A percentile compares a stretch with the other conserved stretches of the same genome.
phyloP scores from a whole-genome alignment of 192 early-diverging fungal species.

The Martensiomyces pterosporus region DNA sequence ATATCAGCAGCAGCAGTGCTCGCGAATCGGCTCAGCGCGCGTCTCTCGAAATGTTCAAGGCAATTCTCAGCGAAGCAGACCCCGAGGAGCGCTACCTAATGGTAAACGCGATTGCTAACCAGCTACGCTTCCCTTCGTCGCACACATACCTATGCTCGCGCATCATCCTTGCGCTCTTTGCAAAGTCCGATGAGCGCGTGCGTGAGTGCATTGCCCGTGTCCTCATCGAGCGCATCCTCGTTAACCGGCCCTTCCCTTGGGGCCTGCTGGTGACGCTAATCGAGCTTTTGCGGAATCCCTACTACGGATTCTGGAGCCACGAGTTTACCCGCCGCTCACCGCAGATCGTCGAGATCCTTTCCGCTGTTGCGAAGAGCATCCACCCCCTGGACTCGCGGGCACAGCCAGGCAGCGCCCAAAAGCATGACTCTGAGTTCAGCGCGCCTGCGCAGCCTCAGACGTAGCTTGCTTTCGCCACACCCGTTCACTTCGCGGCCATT shows the following conservation, averaged over 20 bases:
- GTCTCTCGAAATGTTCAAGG: conserved; percentile 80
- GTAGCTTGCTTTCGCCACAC: too few relatives aligned
- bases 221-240: conserved; percentile 90
- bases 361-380: conserved; percentile 51
- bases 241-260: conserved; percentile 96
- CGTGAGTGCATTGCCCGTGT: conserved; percentile 96
- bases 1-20: conserved; percentile 28
- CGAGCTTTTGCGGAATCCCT: conserved; percentile 90
- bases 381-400: conserved; percentile 20
- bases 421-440: too few relatives aligned
- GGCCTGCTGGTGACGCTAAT: conserved; percentile 96
- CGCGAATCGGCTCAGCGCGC: conserved; percentile 47
- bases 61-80: conserved; percentile 62
- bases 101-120: conserved; percentile 90
- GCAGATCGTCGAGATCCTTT: conserved; percentile 50
- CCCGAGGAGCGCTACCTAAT: conserved; percentile 77
- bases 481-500: too few relatives aligned
- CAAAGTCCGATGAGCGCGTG: conserved; percentile 63
- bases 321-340: conserved; percentile 48
- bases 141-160: conserved; percentile 95
- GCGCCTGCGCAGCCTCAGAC: too few relatives aligned
- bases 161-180: conserved; percentile 81
- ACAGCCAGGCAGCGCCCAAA: conserved; percentile 2
- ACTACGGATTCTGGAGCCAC: conserved; percentile 74
- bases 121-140: conserved; percentile 94